Conservation (phyloP, 139 green algal species). For the Chlamydomonas sp. region DNA sequence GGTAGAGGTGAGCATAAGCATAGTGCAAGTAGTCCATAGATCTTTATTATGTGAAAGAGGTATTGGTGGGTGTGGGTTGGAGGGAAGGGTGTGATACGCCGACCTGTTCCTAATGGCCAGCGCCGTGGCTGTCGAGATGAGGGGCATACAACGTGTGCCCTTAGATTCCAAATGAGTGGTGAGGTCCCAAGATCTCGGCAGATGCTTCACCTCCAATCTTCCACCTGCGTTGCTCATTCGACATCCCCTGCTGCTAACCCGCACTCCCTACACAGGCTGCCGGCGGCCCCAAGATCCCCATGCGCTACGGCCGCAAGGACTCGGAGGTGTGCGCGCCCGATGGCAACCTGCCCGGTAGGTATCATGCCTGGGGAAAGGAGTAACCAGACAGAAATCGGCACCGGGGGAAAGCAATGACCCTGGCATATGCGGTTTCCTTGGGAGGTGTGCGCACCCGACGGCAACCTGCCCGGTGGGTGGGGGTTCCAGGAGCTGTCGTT, state of each 20-base stretch:
- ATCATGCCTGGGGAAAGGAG: background rate
- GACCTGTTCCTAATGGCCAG: constrained; percentile 88
- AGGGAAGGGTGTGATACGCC: background rate
- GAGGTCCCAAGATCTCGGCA: too few relatives aligned
- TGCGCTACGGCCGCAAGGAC: constrained; percentile 88
- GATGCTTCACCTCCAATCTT: too few relatives aligned
- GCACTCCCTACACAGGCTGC: constrained; percentile 50
- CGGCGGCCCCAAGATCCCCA: constrained; percentile 88
- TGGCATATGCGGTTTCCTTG: too few relatives aligned
- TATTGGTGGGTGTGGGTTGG: background rate
- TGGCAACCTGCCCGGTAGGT: constrained; percentile 78
- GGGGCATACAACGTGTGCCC: background rate
- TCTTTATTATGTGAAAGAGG: too few relatives aligned
- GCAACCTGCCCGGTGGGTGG: too few relatives aligned
- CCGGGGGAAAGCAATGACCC: too few relatives aligned
- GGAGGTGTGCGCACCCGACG: too few relatives aligned
- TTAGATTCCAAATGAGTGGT: too few relatives aligned
- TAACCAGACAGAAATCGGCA: too few relatives aligned
- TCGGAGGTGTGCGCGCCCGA: constrained; percentile 68
- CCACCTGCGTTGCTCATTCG: background rate
- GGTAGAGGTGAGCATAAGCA: constrained; percentile 42
- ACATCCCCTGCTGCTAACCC: background rate
- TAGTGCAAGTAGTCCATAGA: background rate
- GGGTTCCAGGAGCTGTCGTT: too few relatives aligned
- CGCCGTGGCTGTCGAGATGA: constrained; percentile 68